These are phyloP conservation scores for Rhododendron kiyosumense DNA, from an alignment of 148 eudicot species.

Conservation along the genomic window DNA sequence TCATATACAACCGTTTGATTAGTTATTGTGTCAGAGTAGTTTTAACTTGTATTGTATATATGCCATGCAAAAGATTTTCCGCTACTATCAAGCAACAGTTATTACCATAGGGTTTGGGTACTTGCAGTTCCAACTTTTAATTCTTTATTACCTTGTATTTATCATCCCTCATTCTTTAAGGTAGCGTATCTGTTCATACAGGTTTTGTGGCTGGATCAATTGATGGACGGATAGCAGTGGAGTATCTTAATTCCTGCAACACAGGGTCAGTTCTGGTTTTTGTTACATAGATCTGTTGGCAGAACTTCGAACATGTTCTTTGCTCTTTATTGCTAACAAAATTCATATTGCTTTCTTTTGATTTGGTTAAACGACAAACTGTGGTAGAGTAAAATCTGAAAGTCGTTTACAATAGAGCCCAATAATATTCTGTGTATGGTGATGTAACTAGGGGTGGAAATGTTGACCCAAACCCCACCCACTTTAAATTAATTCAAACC, in stretches of 20 bases:
- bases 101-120: not conserved
- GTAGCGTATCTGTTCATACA: constrained; percentile 19
- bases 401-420: not conserved
- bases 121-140: not conserved
- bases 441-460: not conserved
- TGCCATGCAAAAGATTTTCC: not conserved
- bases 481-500: not conserved
- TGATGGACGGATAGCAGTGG: constrained; percentile 77
- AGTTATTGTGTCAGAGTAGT: not conserved
- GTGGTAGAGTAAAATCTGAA: too few relatives aligned
- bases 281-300: not conserved
- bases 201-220: constrained; percentile 86
- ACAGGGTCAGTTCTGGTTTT: constrained; percentile 48
- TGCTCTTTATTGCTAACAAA: not conserved
- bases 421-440: not conserved
- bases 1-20: not conserved
- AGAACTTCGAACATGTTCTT: not conserved
- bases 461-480: not conserved
- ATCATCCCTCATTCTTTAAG: not conserved
- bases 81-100: not conserved
- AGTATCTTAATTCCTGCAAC: constrained; percentile 39
- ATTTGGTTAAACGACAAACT: not conserved
- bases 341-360: not conserved
- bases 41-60: not conserved
- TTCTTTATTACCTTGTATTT: not conserved